Evolutionary conservation across 768 basidiomycete species (phyloP).

Genomic region (Paxillus involutus): DNA sequence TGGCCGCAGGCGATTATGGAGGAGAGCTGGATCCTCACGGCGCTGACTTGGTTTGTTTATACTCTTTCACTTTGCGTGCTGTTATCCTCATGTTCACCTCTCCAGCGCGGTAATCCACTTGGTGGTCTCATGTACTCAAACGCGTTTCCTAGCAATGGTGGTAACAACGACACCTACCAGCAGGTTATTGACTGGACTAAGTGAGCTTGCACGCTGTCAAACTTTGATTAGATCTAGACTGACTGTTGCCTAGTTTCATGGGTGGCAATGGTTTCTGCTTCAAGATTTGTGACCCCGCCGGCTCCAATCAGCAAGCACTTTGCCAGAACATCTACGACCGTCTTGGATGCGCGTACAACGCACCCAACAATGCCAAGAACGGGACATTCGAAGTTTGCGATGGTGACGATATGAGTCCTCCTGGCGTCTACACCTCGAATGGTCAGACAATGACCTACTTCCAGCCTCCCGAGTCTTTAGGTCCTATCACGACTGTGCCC

Average conservation of each 20-base stretch:
- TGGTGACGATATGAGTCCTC: conserved; percentile 61
- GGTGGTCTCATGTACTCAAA: conserved; percentile 71
- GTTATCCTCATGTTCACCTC: conserved; percentile 5
- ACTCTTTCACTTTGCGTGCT: conserved; percentile 10
- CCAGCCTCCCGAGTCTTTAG: conserved; percentile 49
- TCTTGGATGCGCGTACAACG: conserved; percentile 74
- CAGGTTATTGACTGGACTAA: conserved; percentile 71
- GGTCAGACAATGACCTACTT: conserved; percentile 44
- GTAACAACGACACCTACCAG: conserved; percentile 39
- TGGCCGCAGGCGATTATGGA: conserved; percentile 56
- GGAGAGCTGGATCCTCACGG: conserved; percentile 81
- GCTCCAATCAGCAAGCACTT: conserved; percentile 46
- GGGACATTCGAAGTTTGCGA: conserved; percentile 64
- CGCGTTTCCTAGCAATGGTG: conserved; percentile 42
- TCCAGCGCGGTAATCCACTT: conserved; percentile 76
- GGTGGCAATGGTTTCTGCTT: conserved; percentile 65
- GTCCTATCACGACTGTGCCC: conserved; percentile 43
- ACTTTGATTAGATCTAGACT: not conserved
- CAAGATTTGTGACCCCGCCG: conserved; percentile 66
- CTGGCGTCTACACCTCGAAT: conserved; percentile 47
- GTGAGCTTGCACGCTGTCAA: conserved; percentile 33
- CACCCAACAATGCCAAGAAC: conserved; percentile 59
- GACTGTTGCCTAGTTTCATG: conserved; percentile 57
- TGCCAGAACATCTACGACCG: conserved; percentile 78
- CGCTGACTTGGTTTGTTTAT: conserved; percentile 51